These are phyloP conservation scores for Parietaria judaica DNA, from an alignment of 306 rosid species.

Conservation along the genomic window DNA sequence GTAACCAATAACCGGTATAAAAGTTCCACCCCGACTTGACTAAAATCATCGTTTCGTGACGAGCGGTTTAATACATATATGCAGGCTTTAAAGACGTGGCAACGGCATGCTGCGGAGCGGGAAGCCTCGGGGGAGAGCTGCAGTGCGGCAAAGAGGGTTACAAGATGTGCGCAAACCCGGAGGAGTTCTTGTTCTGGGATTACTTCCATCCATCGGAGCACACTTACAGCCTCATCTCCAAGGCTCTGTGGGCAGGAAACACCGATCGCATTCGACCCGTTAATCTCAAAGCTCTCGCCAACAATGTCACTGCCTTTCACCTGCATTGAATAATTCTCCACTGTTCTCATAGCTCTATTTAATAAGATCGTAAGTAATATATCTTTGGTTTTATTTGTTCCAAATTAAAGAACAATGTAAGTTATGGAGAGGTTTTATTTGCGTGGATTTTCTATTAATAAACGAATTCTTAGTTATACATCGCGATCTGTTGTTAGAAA, in stretches of 20 bases:
- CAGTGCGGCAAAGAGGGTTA: slow-evolving; percentile 31
- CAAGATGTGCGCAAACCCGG: slow-evolving; percentile 19
- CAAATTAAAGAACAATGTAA: too few species aligned
- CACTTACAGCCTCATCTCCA: slow-evolving; percentile 23
- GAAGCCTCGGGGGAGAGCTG: slow-evolving; percentile 22
- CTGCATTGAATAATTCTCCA: too few species aligned
- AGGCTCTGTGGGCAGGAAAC: slow-evolving; percentile 29
- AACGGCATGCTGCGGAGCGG: slow-evolving; percentile 33
- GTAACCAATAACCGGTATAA: too few species aligned
- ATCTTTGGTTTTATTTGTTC: too few species aligned
- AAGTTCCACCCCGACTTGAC: too few species aligned
- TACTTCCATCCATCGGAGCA: slow-evolving; percentile 33
- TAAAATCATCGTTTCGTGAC: too few species aligned
- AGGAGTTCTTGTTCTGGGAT: slow-evolving; percentile 32
- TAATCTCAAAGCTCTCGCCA: slow-evolving; percentile 23
- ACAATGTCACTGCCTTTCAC: background rate
- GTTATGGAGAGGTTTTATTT: too few species aligned
- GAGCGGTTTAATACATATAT: background rate
- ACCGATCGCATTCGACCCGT: slow-evolving; percentile 16
- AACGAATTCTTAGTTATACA: too few species aligned
- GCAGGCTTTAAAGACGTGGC: slow-evolving; percentile 25
- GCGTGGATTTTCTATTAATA: too few species aligned
- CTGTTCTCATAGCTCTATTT: too few species aligned
- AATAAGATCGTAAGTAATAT: too few species aligned
- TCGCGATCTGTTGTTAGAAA: too few species aligned